Percentiles rank a stretch among this genome's conserved stretches.
Evolutionary conservation across 2,329 filamentous ascomycete species (phyloP).

Genomic region (Hymenoscyphus occultus): DNA sequence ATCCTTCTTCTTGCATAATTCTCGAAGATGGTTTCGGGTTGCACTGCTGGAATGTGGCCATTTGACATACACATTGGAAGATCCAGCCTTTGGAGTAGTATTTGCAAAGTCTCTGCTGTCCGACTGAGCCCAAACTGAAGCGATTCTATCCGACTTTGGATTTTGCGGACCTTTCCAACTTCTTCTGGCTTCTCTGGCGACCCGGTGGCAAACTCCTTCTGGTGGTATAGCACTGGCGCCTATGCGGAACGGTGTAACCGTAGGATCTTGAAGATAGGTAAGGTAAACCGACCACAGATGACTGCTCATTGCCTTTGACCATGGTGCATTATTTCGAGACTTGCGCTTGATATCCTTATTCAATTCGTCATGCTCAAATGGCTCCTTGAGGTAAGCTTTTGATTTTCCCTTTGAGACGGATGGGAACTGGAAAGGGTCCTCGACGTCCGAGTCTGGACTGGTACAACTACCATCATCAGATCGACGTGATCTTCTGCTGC

Average conservation of each 20-base stretch:
- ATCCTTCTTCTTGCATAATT: slow-evolving; percentile 58
- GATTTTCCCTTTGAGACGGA: slow-evolving; percentile 27
- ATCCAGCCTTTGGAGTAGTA: slow-evolving; percentile 52
- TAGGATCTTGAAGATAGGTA: slow-evolving; percentile 64
- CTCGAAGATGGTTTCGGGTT: slow-evolving; percentile 59
- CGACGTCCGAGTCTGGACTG: slow-evolving; percentile 47
- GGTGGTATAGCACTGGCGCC: slow-evolving; percentile 63
- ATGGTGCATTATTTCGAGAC: slow-evolving; percentile 46
- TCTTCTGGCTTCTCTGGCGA: slow-evolving; percentile 62
- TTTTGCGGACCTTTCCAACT: slow-evolving; percentile 62
- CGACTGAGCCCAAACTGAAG: slow-evolving; percentile 17
- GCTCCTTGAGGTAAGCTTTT: slow-evolving; percentile 19
- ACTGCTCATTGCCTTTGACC: slow-evolving; percentile 63
- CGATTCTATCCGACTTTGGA: slow-evolving; percentile 13
- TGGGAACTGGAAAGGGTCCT: slow-evolving; percentile 37
- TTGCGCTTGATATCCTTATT: slow-evolving; percentile 33
- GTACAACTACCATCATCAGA: slow-evolving; percentile 56
- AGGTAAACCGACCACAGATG: slow-evolving; percentile 66
- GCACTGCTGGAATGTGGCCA: slow-evolving; percentile 65
- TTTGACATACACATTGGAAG: slow-evolving; percentile 48
- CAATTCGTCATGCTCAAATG: slow-evolving; percentile 14
- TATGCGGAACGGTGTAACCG: slow-evolving; percentile 63
- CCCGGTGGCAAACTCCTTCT: slow-evolving; percentile 60
- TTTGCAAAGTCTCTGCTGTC: slow-evolving; percentile 48
- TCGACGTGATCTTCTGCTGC: slow-evolving; percentile 53